Percentiles rank a stretch among this genome's conserved stretches.
Evolutionary conservation across 352 stramenopile species (phyloP).

Genomic region (Phytophthora sp.): DNA sequence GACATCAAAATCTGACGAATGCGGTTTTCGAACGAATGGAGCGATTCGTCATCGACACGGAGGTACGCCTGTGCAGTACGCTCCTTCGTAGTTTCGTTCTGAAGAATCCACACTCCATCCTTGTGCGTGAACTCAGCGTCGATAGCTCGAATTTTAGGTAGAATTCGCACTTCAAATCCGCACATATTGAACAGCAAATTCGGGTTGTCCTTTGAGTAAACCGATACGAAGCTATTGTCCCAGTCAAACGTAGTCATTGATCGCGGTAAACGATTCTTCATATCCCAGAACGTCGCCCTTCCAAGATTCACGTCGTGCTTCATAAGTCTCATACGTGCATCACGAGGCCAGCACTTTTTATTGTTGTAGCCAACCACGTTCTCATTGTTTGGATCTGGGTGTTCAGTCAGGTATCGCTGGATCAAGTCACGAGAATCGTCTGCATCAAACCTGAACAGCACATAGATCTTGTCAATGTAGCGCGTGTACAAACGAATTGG

Average conservation of each 20-base stretch:
- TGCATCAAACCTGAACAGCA: slow-evolving; percentile 98
- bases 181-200: slow-evolving; percentile 99
- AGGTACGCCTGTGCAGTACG: slow-evolving; percentile 99
- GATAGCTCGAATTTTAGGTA: slow-evolving; percentile 92
- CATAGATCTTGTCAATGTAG: slow-evolving; percentile 99
- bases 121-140: slow-evolving; percentile 95
- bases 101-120: slow-evolving; percentile 99
- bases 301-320: slow-evolving; percentile 99
- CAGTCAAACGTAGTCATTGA: slow-evolving; percentile 99
- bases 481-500: slow-evolving; percentile 99
- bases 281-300: slow-evolving; percentile 99
- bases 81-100: slow-evolving; percentile 99
- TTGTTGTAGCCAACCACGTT: slow-evolving; percentile 99
- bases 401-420: slow-evolving; percentile 99
- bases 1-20: slow-evolving; percentile 99
- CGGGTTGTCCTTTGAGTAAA: slow-evolving; percentile 99
- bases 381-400: slow-evolving; percentile 99
- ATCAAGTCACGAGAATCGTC: slow-evolving; percentile 99
- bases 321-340: slow-evolving; percentile 99
- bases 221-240: slow-evolving; percentile 99
- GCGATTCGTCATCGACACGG: slow-evolving; percentile 94
- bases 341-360: slow-evolving; percentile 99
- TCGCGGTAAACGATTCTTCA: slow-evolving; percentile 99
- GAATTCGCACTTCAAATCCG: slow-evolving; percentile 98
- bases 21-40: slow-evolving; percentile 98